A percentile compares a stretch with the other conserved stretches of the same genome.
Evolutionary conservation across 768 basidiomycete species (phyloP).

Genomic region (Lentinula guzmanii): DNA sequence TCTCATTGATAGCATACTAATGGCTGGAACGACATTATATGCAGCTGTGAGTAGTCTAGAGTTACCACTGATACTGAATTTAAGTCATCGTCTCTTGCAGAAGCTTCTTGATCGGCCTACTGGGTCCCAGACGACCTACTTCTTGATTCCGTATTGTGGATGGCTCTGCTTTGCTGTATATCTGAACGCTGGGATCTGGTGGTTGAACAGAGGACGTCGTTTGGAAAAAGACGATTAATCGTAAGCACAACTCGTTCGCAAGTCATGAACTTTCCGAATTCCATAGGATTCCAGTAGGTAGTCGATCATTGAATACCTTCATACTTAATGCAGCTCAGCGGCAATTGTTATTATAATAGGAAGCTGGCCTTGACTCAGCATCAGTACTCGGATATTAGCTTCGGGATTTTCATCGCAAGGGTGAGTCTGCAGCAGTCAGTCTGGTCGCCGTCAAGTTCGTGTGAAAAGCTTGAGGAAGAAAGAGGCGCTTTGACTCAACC

Average conservation of each 20-base stretch:
- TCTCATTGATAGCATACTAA: slow-evolving; percentile 44
- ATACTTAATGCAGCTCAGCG: too few relatives aligned
- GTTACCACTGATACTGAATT: not conserved
- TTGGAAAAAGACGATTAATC: not conserved
- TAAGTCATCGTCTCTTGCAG: slow-evolving; percentile 17
- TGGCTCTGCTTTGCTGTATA: slow-evolving; percentile 66
- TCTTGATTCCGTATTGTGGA: slow-evolving; percentile 58
- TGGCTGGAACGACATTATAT: slow-evolving; percentile 49
- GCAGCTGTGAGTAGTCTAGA: slow-evolving; percentile 42
- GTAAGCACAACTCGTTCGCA: not conserved
- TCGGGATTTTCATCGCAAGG: too few relatives aligned
- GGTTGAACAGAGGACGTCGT: slow-evolving; percentile 32
- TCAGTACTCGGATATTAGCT: too few relatives aligned
- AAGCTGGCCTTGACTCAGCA: too few relatives aligned
- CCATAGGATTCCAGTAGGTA: not conserved
- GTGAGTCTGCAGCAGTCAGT: too few relatives aligned
- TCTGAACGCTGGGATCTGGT: slow-evolving; percentile 62
- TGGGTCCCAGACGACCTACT: slow-evolving; percentile 42
- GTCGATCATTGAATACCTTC: not conserved
- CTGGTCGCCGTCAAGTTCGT: too few relatives aligned
- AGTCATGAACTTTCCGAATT: not conserved
- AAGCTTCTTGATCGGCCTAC: slow-evolving; percentile 44
- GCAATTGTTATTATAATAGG: too few relatives aligned
- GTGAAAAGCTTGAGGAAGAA: too few relatives aligned
- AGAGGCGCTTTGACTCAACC: too few relatives aligned